Conservation (phyloP, 2,329 filamentous ascomycete genomes). For the Alternaria sp. region DNA sequence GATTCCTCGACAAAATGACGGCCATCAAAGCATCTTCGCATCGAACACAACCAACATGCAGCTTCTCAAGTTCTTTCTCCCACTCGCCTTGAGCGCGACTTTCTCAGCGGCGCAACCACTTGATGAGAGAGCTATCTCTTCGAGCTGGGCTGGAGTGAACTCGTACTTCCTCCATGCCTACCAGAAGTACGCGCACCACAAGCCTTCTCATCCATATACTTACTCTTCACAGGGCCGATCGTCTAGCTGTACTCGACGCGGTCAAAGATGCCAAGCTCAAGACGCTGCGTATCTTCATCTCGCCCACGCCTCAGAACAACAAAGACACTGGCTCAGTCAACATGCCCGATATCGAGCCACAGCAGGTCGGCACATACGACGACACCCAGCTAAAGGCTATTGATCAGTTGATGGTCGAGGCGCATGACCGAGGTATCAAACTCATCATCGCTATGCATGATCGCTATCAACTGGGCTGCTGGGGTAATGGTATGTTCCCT, state of each 20-base stretch:
- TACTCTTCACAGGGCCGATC: not conserved
- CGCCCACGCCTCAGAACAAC: constrained; percentile 5
- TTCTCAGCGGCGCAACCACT: not conserved
- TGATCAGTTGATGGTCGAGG: constrained; percentile 10
- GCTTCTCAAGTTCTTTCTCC: not conserved
- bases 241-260: not conserved
- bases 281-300: constrained; percentile 10
- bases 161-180: not conserved
- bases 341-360: constrained; percentile 12
- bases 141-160: not conserved
- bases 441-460: constrained; percentile 11
- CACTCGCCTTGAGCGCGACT: not conserved
- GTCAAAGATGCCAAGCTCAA: constrained; percentile 11
- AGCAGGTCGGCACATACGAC: not conserved
- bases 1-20: not conserved
- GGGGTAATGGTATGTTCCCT: constrained; percentile 2
- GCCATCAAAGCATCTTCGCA: not conserved
- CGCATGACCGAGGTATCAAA: constrained; percentile 3
- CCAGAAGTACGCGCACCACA: not conserved
- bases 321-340: constrained; percentile 9
- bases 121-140: not conserved
- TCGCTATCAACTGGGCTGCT: constrained; percentile 10
- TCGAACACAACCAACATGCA: not conserved
- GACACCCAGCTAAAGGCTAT: constrained; percentile 7
- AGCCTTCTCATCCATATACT: not conserved